A percentile compares a stretch with the other conserved stretches of the same genome.
phyloP scores from a whole-genome alignment of 257 asterid species.

The Echium plantagineum region DNA sequence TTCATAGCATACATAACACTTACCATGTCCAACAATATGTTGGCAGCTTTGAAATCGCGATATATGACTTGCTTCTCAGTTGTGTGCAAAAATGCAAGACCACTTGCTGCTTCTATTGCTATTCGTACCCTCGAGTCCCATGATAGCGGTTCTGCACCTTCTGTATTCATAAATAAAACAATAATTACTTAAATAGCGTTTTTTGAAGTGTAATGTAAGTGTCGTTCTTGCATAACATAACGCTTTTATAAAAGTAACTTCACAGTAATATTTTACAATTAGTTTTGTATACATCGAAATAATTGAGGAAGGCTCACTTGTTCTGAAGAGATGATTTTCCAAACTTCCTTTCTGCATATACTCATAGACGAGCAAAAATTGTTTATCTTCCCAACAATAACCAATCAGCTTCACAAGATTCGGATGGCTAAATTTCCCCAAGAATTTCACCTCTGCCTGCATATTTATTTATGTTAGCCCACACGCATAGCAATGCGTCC shows the following conservation, averaged over 20 bases:
- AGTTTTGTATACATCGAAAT: background rate
- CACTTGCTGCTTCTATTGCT: conserved; percentile 75
- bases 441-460: conserved; percentile 91
- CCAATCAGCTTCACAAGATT: conserved; percentile 76
- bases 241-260: too few species aligned
- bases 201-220: too few species aligned
- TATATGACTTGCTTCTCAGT: conserved; percentile 64
- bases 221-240: too few species aligned
- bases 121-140: conserved; percentile 68
- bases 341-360: conserved; percentile 78
- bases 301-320: conserved; percentile 27
- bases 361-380: conserved; percentile 70
- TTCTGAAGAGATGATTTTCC: conserved; percentile 72
- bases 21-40: conserved; percentile 61
- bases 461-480: background rate
- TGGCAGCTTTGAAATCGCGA: conserved; percentile 75
- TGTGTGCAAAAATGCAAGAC: conserved; percentile 53
- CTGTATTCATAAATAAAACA: too few species aligned
- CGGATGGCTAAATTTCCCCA: conserved; percentile 83
- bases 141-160: conserved; percentile 48
- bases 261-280: too few species aligned
- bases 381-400: conserved; percentile 81
- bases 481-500: too few species aligned
- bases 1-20: background rate
- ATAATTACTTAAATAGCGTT: too few species aligned